A percentile compares a stretch with the other conserved stretches of the same genome.
phyloP scores from a whole-genome alignment of 208 protist genomes.

The Wallacemonas sp. region DNA sequence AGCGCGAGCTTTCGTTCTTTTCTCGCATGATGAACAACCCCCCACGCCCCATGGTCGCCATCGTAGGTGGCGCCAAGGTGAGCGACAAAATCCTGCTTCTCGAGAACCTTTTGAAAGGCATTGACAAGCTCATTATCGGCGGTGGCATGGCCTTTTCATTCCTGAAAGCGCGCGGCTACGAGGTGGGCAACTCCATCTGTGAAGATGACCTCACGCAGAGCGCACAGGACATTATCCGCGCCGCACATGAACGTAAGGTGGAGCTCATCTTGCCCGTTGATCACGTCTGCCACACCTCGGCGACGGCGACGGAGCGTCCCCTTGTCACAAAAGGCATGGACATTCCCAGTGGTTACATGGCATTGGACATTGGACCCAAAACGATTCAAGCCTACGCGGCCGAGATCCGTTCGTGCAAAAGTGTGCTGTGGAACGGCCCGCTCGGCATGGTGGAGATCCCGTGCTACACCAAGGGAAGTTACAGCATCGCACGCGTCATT shows the following conservation, averaged over 20 bases:
- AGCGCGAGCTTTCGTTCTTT: constrained; percentile 99
- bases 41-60: constrained; percentile 94
- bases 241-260: constrained; percentile 95
- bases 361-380: constrained; percentile 96
- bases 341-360: constrained; percentile 90
- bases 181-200: constrained; percentile 96
- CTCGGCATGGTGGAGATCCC: constrained; percentile 98
- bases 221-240: constrained; percentile 91
- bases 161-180: constrained; percentile 83
- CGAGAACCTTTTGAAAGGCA: constrained; percentile 97
- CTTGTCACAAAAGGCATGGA: constrained; percentile 67
- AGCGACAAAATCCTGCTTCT: constrained; percentile 99
- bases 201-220: constrained; percentile 89
- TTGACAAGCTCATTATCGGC: constrained; percentile 98
- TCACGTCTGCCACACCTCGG: constrained; percentile 95
- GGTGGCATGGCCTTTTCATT: constrained; percentile 99
- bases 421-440: constrained; percentile 97
- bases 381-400: constrained; percentile 81
- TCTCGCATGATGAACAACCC: constrained; percentile 89
- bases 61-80: constrained; percentile 98
- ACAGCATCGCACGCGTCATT: constrained; percentile 84
- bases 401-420: constrained; percentile 86
- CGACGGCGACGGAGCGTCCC: constrained; percentile 71
- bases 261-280: constrained; percentile 97
- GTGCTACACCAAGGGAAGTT: constrained; percentile 95